These are phyloP conservation scores for Penicillium paradoxum DNA, from an alignment of 495 filamentous ascomycete species.

Conservation along the genomic window DNA sequence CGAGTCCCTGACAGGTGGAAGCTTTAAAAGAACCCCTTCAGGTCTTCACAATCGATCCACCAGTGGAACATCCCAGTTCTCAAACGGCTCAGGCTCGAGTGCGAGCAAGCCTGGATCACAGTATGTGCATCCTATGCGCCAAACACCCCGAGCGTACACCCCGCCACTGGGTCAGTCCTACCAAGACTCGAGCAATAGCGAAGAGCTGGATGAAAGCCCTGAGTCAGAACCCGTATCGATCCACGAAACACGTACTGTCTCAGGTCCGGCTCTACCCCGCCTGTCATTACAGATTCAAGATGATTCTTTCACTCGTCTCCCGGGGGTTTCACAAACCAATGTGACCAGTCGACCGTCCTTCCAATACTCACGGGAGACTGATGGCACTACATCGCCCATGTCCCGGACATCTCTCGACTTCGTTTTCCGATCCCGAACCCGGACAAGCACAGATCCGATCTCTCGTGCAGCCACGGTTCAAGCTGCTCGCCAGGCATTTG, in stretches of 20 bases:
- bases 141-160: slow-evolving; percentile 52
- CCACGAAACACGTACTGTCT: slow-evolving; percentile 21
- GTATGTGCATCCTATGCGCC: slow-evolving; percentile 57
- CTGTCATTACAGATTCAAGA: slow-evolving; percentile 45
- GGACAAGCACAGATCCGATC: slow-evolving; percentile 43
- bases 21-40: slow-evolving; percentile 29
- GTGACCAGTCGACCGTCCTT: slow-evolving; percentile 49
- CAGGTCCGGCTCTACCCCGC: slow-evolving; percentile 31
- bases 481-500: slow-evolving; percentile 52
- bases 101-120: slow-evolving; percentile 46
- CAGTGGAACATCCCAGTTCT: slow-evolving; percentile 54
- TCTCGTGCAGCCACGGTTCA: slow-evolving; percentile 51
- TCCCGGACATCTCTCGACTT: slow-evolving; percentile 54
- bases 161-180: slow-evolving; percentile 51
- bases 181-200: slow-evolving; percentile 46
- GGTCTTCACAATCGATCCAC: slow-evolving; percentile 50
- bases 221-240: slow-evolving; percentile 21
- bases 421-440: slow-evolving; percentile 48
- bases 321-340: slow-evolving; percentile 50
- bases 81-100: slow-evolving; percentile 43
- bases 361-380: slow-evolving; percentile 42
- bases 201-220: slow-evolving; percentile 34
- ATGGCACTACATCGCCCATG: slow-evolving; percentile 44
- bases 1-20: slow-evolving; percentile 22
- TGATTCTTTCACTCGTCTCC: slow-evolving; percentile 42